A percentile compares a stretch with the other conserved stretches of the same genome.
Conservation (phyloP, 2,329 filamentous ascomycete genomes). For the Aspergillus uvarum region DNA sequence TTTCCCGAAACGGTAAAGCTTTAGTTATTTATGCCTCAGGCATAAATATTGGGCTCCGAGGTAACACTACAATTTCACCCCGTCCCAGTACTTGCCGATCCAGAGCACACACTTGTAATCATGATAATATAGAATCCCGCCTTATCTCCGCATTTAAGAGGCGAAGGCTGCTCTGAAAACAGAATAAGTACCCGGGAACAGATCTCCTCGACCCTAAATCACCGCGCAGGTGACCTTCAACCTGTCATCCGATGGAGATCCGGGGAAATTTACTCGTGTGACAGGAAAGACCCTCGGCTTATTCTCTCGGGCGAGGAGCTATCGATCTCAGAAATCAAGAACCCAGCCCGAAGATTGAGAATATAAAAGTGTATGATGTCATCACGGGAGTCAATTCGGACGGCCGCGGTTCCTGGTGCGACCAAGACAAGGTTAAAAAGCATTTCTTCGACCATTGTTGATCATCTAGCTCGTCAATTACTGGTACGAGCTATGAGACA, state of each 20-base stretch:
- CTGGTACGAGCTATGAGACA: neutral
- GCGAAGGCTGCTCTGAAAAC: neutral
- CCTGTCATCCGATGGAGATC: neutral
- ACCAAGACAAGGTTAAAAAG: neutral
- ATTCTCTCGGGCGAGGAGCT: neutral
- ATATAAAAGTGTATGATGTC: neutral
- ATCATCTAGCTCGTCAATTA: neutral
- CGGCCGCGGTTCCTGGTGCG: neutral
- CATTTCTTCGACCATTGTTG: neutral
- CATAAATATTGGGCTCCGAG: neutral
- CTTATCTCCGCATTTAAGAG: neutral
- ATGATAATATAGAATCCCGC: neutral
- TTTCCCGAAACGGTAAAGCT: too few relatives aligned
- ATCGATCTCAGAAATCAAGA: neutral
- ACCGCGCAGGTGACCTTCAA: neutral
- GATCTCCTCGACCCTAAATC: neutral
- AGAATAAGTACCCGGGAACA: neutral
- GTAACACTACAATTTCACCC: neutral
- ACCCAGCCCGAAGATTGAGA: neutral
- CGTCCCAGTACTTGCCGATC: neutral
- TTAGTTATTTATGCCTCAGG: neutral
- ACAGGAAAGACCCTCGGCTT: neutral
- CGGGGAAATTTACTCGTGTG: neutral
- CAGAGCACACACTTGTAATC: neutral
- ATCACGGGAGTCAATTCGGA: neutral